Base-by-base conservation (phyloP, 2,329 filamentous ascomycete species). In the Aureobasidium musti region DNA sequence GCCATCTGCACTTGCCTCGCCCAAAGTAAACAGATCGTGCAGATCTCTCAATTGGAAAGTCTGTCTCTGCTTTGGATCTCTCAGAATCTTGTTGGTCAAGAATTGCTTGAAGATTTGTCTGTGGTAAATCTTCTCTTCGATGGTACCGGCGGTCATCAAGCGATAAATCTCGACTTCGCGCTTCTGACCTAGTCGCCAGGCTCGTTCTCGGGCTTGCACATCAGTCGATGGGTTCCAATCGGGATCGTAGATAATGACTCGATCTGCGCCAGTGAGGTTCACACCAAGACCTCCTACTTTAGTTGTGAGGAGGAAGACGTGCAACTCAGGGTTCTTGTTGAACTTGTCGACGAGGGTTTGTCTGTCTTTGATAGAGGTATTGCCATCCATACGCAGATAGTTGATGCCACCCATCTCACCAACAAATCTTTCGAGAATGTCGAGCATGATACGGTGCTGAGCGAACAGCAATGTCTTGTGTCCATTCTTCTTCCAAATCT, bases 151-250 rank as follows among this genome's bases (percentile, higher is more conserved):
- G 4, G 92, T 97, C 91, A 99, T 96, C n/a, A 99, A 83, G 41
- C 96, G 90, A 76, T 97, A 99, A 26, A 99, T 97, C 5, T 92
- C 93, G 33, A 99, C 95, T 56, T 97, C 92, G 64, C 90, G 89
- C 77, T 96, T 97, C 79, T 99, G 95, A 0, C 95, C 95, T 1
- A 99, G 81, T 67, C 95, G 88, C 95, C 95, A 99, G 6, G 96
- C 95, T 73, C 95, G 87, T 78, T 99, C 95, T 56, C 95, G 89
- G 19, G 95, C 95, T 79, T 99, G 95, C 30, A 97, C 83, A 74
- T 99, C 95, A 0, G 94, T 98, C 0, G 94, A 97, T 1, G 94
- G 95, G 73, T 98, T 98, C 95, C 95, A 99, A 75, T 99, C 95
- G 0, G 95, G 96, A 73, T 99, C 96, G 74, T 95, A 99, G 65